A percentile compares a stretch with the other conserved stretches of the same genome.
Evolutionary conservation across 1,284 basidiomycete genomes (phyloP).

Genomic region (Fomes fomentarius): DNA sequence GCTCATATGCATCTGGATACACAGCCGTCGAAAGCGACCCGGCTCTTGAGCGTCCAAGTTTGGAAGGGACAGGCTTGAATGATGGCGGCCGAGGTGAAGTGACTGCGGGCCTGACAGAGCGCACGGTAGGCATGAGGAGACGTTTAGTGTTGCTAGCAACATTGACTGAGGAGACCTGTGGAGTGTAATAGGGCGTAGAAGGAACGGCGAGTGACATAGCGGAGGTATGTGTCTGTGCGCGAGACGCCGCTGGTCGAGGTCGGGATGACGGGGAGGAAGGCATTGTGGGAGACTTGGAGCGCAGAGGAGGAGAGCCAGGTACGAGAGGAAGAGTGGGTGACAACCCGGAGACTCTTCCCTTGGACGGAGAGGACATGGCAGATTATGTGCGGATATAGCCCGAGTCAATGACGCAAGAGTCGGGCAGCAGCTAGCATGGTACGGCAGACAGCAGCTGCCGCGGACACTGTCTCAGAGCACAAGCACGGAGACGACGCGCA

Average conservation of each 20-base stretch:
- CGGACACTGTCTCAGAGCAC: not conserved
- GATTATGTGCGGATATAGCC: not conserved
- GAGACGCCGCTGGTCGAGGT: slow-evolving; percentile 10
- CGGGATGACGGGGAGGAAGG: slow-evolving; percentile 17
- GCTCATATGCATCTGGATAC: slow-evolving; percentile 26
- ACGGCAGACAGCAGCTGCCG: not conserved
- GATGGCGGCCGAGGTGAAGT: slow-evolving; percentile 18
- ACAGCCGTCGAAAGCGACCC: slow-evolving; percentile 28
- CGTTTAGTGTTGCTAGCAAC: slow-evolving; percentile 8
- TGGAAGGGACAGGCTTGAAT: slow-evolving; percentile 27
- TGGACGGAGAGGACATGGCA: slow-evolving; percentile 18
- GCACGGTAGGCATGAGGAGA: slow-evolving; percentile 35
- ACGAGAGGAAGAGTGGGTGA: not conserved
- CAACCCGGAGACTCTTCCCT: slow-evolving; percentile 8
- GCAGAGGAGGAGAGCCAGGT: slow-evolving; percentile 14
- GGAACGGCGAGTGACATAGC: slow-evolving; percentile 16
- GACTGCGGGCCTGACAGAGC: slow-evolving; percentile 13
- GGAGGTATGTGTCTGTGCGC: slow-evolving; percentile 14
- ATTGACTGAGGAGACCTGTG: slow-evolving; percentile 22
- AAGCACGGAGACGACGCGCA: not conserved
- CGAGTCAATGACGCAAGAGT: slow-evolving; percentile 1
- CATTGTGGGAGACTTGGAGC: slow-evolving; percentile 20
- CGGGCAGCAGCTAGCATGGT: not conserved
- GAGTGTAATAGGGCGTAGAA: slow-evolving; percentile 23
- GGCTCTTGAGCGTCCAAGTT: slow-evolving; percentile 28